phyloP scores from a whole-genome alignment of 2,329 filamentous ascomycete species.

The Fusarium papillatum region DNA sequence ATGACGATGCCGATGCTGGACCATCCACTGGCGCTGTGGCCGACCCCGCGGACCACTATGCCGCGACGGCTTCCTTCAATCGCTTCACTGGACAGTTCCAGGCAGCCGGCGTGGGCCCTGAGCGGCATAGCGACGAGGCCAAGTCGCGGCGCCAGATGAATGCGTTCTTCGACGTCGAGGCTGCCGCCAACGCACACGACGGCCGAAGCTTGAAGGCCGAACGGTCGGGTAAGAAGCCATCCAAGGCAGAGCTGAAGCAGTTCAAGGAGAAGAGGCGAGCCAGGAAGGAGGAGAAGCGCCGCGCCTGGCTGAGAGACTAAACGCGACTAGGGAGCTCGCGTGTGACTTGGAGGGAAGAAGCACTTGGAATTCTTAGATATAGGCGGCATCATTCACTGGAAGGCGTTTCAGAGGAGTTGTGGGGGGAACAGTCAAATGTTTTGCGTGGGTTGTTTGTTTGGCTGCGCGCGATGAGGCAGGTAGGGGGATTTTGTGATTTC shows the following conservation, averaged over 20 bases:
- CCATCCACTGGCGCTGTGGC: constrained; percentile 41
- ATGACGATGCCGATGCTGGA: constrained; percentile 52
- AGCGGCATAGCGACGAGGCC: constrained; percentile 87
- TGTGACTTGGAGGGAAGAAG: background rate
- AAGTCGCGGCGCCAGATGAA: constrained; percentile 92
- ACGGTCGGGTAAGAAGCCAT: constrained; percentile 85
- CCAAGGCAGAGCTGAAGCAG: constrained; percentile 87
- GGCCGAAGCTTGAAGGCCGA: constrained; percentile 94
- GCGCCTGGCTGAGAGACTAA: constrained; percentile 92
- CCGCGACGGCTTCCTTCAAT: constrained; percentile 85
- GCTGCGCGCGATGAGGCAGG: constrained; percentile 2
- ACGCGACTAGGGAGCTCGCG: background rate
- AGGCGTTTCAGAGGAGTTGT: constrained; percentile 40
- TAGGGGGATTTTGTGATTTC: constrained; percentile 9
- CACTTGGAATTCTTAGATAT: constrained; percentile 2
- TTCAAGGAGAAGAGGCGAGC: constrained; percentile 92
- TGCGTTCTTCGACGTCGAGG: constrained; percentile 96
- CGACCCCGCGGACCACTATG: constrained; percentile 69
- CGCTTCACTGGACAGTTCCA: constrained; percentile 92
- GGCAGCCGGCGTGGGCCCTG: constrained; percentile 73
- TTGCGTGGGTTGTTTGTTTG: constrained; percentile 25
- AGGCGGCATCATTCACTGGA: constrained; percentile 12
- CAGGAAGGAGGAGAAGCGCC: constrained; percentile 93
- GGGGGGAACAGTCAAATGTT: constrained; percentile 11
- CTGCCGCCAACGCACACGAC: constrained; percentile 91